Evolutionary conservation across 1,139 yeast species (phyloP).

Genomic region (Blastobotrys aristatus): DNA sequence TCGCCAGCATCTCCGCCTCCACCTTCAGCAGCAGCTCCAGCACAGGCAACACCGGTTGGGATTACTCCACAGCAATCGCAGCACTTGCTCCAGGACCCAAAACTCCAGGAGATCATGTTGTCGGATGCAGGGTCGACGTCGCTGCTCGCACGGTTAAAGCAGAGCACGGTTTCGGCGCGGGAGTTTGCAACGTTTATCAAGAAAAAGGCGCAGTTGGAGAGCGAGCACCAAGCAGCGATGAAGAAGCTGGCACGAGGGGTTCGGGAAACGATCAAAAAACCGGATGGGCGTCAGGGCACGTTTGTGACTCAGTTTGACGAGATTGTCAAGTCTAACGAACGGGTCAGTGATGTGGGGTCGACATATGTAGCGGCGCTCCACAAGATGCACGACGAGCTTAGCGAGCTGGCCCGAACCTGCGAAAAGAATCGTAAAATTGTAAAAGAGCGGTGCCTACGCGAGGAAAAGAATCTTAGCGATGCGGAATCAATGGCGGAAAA

Average conservation of each 20-base stretch:
- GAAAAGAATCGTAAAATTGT: slow-evolving; percentile 64
- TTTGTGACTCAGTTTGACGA: slow-evolving; percentile 62
- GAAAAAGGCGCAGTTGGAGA: slow-evolving; percentile 73
- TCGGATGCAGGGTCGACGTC: slow-evolving; percentile 61
- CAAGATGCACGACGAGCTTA: slow-evolving; percentile 80
- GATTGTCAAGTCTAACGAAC: slow-evolving; percentile 73
- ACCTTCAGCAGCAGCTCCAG: background rate
- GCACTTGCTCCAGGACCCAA: slow-evolving; percentile 42
- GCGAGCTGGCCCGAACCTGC: slow-evolving; percentile 65
- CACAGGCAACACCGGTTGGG: background rate
- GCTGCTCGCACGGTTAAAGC: slow-evolving; percentile 67
- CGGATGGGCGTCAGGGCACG: slow-evolving; percentile 60
- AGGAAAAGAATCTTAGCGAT: slow-evolving; percentile 80
- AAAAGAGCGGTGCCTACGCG: slow-evolving; percentile 75
- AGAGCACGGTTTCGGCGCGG: slow-evolving; percentile 73
- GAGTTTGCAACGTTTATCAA: slow-evolving; percentile 76
- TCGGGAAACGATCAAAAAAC: slow-evolving; percentile 46
- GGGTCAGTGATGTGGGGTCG: slow-evolving; percentile 62
- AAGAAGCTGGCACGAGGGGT: slow-evolving; percentile 60
- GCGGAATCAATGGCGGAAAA: slow-evolving; percentile 81
- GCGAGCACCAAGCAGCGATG: slow-evolving; percentile 69
- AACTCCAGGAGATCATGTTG: slow-evolving; percentile 45
- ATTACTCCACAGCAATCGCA: slow-evolving; percentile 5
- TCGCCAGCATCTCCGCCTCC: background rate
- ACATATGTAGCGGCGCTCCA: slow-evolving; percentile 76